Conservation (phyloP, 2,329 filamentous ascomycete genomes). For the Colletotrichum phormii region DNA sequence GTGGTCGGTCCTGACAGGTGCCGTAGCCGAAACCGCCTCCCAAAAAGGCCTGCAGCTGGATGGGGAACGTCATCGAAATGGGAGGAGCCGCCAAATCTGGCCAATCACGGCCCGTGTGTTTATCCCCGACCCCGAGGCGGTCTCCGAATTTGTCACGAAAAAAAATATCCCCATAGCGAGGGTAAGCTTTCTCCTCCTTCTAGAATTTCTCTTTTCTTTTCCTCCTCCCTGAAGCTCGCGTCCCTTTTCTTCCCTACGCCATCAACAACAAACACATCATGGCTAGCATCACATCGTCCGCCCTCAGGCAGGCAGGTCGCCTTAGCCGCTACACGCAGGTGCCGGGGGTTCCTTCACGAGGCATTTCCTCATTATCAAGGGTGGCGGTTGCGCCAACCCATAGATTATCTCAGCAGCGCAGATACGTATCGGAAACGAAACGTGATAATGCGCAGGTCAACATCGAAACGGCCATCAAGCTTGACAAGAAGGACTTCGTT, state of each 20-base stretch:
- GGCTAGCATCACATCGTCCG: slow-evolving; percentile 74
- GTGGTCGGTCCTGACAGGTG: slow-evolving; percentile 11
- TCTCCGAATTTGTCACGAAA: slow-evolving; percentile 19
- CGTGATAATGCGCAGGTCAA: slow-evolving; percentile 83
- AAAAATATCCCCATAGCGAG: slow-evolving; percentile 16
- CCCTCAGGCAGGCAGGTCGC: slow-evolving; percentile 80
- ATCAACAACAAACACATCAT: slow-evolving; percentile 53
- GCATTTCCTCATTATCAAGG: slow-evolving; percentile 48
- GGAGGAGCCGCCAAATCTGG: neutral
- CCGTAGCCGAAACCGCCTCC: slow-evolving; percentile 8
- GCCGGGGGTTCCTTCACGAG: slow-evolving; percentile 46
- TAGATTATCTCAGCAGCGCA: slow-evolving; percentile 58
- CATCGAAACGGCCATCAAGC: slow-evolving; percentile 84
- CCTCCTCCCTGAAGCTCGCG: slow-evolving; percentile 35
- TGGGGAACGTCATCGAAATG: slow-evolving; percentile 29
- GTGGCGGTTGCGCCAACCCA: slow-evolving; percentile 44
- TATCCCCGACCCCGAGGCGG: slow-evolving; percentile 33
- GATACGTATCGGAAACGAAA: slow-evolving; percentile 88
- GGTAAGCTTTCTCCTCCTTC: slow-evolving; percentile 11
- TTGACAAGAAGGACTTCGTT: slow-evolving; percentile 87
- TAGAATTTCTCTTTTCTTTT: slow-evolving; percentile 24
- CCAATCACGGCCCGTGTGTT: slow-evolving; percentile 23
- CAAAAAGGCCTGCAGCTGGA: neutral
- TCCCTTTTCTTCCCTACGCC: slow-evolving; percentile 35
- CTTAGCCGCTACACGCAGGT: slow-evolving; percentile 58